phyloP scores from a whole-genome alignment of 2,329 filamentous ascomycete genomes.

The Aspergillus fructus region DNA sequence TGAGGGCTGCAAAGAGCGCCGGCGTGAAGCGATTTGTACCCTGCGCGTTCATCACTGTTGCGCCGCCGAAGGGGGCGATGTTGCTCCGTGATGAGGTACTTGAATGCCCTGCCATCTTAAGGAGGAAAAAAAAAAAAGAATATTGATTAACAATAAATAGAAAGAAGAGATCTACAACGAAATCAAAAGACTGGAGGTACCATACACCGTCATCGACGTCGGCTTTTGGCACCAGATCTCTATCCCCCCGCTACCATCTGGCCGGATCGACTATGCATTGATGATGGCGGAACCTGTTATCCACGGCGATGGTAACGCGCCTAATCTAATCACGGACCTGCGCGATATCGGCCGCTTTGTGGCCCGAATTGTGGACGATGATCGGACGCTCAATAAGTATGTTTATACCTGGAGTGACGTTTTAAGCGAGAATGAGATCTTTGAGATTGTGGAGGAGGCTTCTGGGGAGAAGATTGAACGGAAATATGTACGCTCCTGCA shows the following conservation, averaged over 20 bases:
- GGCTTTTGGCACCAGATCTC: conserved; percentile 54
- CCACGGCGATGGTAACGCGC: not conserved
- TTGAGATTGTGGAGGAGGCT: not conserved
- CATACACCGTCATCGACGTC: conserved; percentile 55
- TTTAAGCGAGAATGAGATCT: conserved; percentile 1
- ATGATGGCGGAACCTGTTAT: not conserved
- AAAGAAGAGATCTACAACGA: conserved; percentile 51
- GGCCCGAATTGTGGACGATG: not conserved
- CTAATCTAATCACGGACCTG: not conserved
- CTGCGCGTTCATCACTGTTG: conserved; percentile 42
- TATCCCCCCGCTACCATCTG: conserved; percentile 37
- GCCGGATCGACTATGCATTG: not conserved
- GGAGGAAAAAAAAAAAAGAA: not conserved
- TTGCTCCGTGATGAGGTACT: conserved; percentile 30
- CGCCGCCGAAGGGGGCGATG: conserved; percentile 34
- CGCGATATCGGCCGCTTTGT: conserved; percentile 5
- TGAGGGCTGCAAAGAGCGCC: conserved; percentile 44
- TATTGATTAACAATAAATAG: conserved; percentile 15
- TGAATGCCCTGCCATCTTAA: too few relatives aligned
- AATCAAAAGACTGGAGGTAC: conserved; percentile 44
- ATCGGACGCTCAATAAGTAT: not conserved
- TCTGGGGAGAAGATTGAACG: not conserved
- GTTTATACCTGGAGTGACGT: not conserved
- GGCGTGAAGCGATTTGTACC: conserved; percentile 51
- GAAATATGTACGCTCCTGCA: not conserved